Evolutionary conservation across 306 rosid species (phyloP), one percentile per base, ranked within the genome.

Genomic region (Styphnolobium japonicum): DNA sequence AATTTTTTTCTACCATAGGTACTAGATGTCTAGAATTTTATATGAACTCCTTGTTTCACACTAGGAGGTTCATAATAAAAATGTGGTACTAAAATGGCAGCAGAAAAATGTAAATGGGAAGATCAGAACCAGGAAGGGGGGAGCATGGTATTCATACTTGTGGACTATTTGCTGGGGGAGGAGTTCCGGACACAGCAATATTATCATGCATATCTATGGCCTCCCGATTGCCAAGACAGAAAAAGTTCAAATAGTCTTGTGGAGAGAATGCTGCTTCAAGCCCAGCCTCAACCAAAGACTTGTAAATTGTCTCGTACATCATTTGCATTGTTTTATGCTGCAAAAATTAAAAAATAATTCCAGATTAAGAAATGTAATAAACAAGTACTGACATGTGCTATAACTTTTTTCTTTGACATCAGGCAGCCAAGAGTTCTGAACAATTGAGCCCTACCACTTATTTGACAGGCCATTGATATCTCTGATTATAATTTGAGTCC

Each of bases 291-390:
- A 70, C 84, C 83, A 95, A 88, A 23, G 98, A 97, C 87, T 90
- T 91, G 85, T 91, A 91, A 81, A 95, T 75, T 21, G 91, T 92
- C 87, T 90, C 94, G 60, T 95, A 95, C 99, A 95, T 95, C 97
- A 91, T 95, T 88, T 95, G 98, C 99, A 95, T 95, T 69, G 99
- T 95, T 86, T 91, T 95, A 62, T 91, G 42, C 99, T 95, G 92
- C 52, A 85, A 48, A 73, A 78, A 76, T 27, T 39, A 66, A 36
- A 27, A 31, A 71, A 67, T 6, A 53, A 4, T 10, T 18, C 64
- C 10, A 36, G 70, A 63, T 52, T 56, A 62, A 61, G 43, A 81
- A 77, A 74, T 60, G 25, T 33, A 52, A 71, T 27, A 55, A 34
- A 22, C 60, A 73, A 72, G 39, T 55, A 67, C 29, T 65, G 25